Base-by-base conservation (phyloP, 441 rosid species). In the Adansonia grandidieri region DNA sequence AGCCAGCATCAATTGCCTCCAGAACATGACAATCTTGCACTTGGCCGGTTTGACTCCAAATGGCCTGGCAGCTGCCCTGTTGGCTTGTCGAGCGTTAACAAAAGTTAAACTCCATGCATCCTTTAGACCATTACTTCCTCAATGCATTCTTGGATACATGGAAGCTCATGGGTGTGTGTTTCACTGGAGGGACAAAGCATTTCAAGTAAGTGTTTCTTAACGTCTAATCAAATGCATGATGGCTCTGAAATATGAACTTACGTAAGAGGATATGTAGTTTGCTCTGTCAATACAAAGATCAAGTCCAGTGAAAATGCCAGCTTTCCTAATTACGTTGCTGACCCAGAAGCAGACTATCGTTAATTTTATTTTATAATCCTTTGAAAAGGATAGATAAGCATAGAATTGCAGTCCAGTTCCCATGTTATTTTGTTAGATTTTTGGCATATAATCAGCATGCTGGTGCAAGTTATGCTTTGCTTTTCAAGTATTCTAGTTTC, bases 21-120 rank as follows among this genome's bases (percentile, higher is more conserved):
- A 83, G 73, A 83, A 57, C 54, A 83, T 83, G 79, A 80, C 85
- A 32, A 74, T 83, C 63, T 77, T 83, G 79, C 85, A 80, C 74
- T 60, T 80, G 74, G 56, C 64, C 4, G 83, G 83, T 13, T 77
- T 83, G 79, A 80, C 85, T 3, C 79, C 82, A 4, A 77, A 73
- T 48, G 85, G 85, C 37, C 81, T 83, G 11, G 72, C 81, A 63
- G 81, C 85, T 9, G 85, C 83, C 13, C 22, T 83, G 81, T 58
- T 83, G 63, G 83, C 83, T 13, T 70, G 85, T 50, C 32, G 81
- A 74, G 76, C 77, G 42, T 66, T 80, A 47, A 74, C 65, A 14
- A 83, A 83, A 77, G 82, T 83, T 54, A 83, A 83, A 77, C 82
- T 83, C 7, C 83, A 80, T 37, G 47, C 47, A 14, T 82, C 80